Conservation (phyloP, 257 asterid genomes). For the Osmanthus fragrans region DNA sequence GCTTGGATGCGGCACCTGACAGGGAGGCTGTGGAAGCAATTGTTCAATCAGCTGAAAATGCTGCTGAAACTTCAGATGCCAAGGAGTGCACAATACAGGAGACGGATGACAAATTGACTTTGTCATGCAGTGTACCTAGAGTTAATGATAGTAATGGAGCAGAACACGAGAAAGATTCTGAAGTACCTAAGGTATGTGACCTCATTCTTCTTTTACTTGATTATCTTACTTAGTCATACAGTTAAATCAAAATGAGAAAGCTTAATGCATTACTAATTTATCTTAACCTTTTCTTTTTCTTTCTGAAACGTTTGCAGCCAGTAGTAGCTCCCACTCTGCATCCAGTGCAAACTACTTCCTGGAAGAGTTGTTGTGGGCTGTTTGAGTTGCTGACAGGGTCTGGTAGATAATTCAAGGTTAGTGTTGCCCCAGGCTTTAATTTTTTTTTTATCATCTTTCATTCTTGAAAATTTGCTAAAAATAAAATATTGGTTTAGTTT, state of each 20-base stretch:
- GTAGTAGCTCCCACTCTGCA: slow-evolving; percentile 30
- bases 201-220: slow-evolving; percentile 11
- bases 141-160: slow-evolving; percentile 13
- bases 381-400: slow-evolving; percentile 45
- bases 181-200: slow-evolving; percentile 48
- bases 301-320: slow-evolving; percentile 42
- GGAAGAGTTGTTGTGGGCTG: slow-evolving; percentile 75
- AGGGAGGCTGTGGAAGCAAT: slow-evolving; percentile 17
- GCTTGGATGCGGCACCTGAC: slow-evolving; percentile 1
- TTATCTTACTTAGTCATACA: slow-evolving; percentile 4
- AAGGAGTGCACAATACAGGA: slow-evolving; percentile 16
- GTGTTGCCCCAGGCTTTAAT: background rate
- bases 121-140: slow-evolving; percentile 20
- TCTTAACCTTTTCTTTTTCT: background rate
- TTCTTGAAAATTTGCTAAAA: background rate
- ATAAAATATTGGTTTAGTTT: background rate
- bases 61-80: slow-evolving; percentile 22
- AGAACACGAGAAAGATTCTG: slow-evolving; percentile 29
- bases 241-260: background rate
- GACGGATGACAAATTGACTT: slow-evolving; percentile 22
- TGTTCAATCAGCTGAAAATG: background rate
- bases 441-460: background rate
- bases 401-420: slow-evolving; percentile 38
- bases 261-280: background rate
- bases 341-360: slow-evolving; percentile 53